Evolutionary conservation across 1,284 basidiomycete species (phyloP).

Genomic region (Phylloporus sp.): DNA sequence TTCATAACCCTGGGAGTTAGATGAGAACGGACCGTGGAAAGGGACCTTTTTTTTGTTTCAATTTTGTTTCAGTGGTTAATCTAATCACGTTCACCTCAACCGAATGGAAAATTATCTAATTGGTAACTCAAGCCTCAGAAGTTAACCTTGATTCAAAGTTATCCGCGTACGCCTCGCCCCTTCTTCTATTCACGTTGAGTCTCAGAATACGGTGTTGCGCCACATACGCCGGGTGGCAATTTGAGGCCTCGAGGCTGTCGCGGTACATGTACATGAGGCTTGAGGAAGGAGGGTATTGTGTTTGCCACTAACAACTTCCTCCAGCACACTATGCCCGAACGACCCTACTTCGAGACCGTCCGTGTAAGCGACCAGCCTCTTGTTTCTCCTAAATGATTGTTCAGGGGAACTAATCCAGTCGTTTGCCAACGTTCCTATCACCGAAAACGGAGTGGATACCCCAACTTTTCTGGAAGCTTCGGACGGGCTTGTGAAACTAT

Average conservation of each 20-base stretch:
- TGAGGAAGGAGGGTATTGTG: constrained; percentile 12
- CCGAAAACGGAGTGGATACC: constrained; percentile 82
- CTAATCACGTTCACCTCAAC: constrained; percentile 11
- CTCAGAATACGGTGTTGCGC: constrained; percentile 25
- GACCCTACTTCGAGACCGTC: constrained; percentile 83
- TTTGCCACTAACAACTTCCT: constrained; percentile 13
- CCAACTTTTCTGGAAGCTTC: constrained; percentile 85
- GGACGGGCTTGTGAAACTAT: constrained; percentile 89
- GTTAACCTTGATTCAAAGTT: constrained; percentile 22
- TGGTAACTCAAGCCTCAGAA: constrained; percentile 17
- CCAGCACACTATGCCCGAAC: constrained; percentile 27
- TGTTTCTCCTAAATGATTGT: not conserved
- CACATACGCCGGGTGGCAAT: constrained; percentile 24
- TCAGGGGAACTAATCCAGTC: constrained; percentile 54
- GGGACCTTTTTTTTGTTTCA: constrained; percentile 2
- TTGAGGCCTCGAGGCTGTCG: constrained; percentile 34
- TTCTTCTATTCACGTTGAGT: constrained; percentile 28
- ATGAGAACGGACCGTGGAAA: constrained; percentile 13
- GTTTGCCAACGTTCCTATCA: constrained; percentile 84
- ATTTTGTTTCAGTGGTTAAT: constrained; percentile 17
- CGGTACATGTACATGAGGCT: constrained; percentile 28
- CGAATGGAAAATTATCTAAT: constrained; percentile 33
- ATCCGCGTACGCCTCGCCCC: constrained; percentile 4
- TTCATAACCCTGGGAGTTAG: not conserved
- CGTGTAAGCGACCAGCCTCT: constrained; percentile 48